phyloP scores from a whole-genome alignment of 2,329 filamentous ascomycete species.

The Oidium heveae region DNA sequence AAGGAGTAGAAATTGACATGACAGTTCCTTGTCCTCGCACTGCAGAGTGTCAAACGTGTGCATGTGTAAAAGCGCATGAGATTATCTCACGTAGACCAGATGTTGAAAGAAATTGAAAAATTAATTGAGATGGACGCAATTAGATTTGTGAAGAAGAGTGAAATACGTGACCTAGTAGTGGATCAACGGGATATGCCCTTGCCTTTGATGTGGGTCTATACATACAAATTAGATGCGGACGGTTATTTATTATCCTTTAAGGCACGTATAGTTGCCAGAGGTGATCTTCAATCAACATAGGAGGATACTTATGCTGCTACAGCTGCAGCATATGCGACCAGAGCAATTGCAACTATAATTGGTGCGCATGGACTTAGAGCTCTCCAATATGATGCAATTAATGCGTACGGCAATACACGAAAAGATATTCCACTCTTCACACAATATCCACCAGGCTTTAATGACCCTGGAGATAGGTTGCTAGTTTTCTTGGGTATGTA shows the following conservation, averaged over 20 bases:
- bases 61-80: neutral
- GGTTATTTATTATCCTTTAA: neutral
- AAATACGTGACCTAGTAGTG: neutral
- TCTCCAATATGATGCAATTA: neutral
- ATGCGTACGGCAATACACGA: neutral
- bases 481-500: neutral
- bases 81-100: neutral
- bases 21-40: neutral
- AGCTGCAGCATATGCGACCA: neutral
- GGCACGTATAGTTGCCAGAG: neutral
- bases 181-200: neutral
- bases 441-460: neutral
- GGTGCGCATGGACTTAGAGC: neutral
- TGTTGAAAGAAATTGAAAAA: neutral
- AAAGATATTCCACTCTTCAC: neutral
- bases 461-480: neutral
- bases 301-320: neutral
- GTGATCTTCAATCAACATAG: neutral
- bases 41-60: neutral
- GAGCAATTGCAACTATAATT: neutral
- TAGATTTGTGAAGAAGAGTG: neutral
- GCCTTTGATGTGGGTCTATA: neutral
- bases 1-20: neutral
- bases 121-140: neutral
- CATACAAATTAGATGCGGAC: neutral